Conservation (phyloP, 345 rosid species). For the Eucalyptus fibrosa region DNA sequence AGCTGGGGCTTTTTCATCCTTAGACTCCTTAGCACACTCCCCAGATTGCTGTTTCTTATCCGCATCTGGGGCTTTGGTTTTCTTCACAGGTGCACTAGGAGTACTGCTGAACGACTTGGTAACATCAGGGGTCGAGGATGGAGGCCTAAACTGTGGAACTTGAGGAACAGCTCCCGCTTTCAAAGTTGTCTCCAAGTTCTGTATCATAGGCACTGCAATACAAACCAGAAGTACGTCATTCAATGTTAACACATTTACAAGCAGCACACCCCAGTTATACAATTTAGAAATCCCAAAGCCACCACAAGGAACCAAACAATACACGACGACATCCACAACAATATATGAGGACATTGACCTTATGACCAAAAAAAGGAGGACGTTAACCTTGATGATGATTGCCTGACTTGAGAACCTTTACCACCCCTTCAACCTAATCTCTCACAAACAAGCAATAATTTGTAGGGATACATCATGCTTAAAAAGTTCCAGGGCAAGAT, state of each 20-base stretch:
- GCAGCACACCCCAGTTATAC: background rate
- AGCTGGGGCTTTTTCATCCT: background rate
- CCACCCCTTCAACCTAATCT: background rate
- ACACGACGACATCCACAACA: background rate
- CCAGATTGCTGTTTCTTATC: background rate
- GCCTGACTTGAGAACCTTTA: background rate
- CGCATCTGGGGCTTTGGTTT: background rate
- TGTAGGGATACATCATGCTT: background rate
- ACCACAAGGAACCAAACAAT: background rate
- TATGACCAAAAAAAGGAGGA: background rate
- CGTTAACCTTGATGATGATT: background rate
- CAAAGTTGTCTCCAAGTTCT: constrained; percentile 65
- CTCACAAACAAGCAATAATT: background rate
- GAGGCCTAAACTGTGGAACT: constrained; percentile 71
- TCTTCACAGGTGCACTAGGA: background rate
- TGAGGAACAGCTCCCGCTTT: constrained; percentile 85
- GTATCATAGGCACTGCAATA: constrained; percentile 86
- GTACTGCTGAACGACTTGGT: constrained; percentile 5
- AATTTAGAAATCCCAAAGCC: background rate
- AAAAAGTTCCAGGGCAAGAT: background rate
- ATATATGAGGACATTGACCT: background rate
- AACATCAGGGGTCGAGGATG: background rate
- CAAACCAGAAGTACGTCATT: background rate
- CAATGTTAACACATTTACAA: background rate
- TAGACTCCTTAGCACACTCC: background rate